Base-by-base conservation (phyloP, 1,284 basidiomycete genomes). In the Ustilago sp. region DNA sequence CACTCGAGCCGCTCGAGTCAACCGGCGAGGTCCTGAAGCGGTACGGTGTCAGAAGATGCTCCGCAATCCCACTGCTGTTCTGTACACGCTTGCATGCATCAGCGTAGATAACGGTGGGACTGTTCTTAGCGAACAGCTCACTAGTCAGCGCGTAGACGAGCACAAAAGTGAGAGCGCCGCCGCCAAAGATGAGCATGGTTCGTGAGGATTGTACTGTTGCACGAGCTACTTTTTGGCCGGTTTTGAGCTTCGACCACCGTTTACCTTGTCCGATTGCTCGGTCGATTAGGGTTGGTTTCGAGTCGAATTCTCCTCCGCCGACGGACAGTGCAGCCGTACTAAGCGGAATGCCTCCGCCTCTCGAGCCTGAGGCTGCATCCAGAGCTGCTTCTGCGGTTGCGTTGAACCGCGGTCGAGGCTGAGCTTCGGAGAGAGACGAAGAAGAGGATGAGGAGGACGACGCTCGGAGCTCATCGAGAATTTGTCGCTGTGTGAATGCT, bases 121-220 rank as follows among this genome's bases (percentile, higher is more conserved):
- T 95, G 87, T 97, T 98, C 83, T 90, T 92, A 15, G 94, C 94
- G 86, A 96, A 95, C 7, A 97, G 89, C 86, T 96, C 94, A 28
- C 93, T 93, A 12, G 92, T 92, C 39, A 95, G 89, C 12, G 93
- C 92, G 80, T 95, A 94, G 54, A 95, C 88, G 9, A 91, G 90
- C 50, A 93, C 74, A 54, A 79, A 65, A 0, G 80, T 82, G 38
- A 83, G 48, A 9, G 93, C 38, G 93, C 89, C 36, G 91, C 92
- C 28, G 52, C 94, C 87, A 6, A 95, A 81, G 74, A 97, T 94
- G 58, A 97, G 92, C 8, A 90, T 89, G 15, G 95, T 86, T 81
- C 94, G 95, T 8, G 93, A 77, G 91, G 90, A 59, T 91, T 79
- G 75, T 4, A 80, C 91, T 0, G 93, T 92, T 43, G 93, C 91